These are phyloP conservation scores for Euphorbia celastroides DNA, from an alignment of 441 rosid genomes.

Conservation along the genomic window DNA sequence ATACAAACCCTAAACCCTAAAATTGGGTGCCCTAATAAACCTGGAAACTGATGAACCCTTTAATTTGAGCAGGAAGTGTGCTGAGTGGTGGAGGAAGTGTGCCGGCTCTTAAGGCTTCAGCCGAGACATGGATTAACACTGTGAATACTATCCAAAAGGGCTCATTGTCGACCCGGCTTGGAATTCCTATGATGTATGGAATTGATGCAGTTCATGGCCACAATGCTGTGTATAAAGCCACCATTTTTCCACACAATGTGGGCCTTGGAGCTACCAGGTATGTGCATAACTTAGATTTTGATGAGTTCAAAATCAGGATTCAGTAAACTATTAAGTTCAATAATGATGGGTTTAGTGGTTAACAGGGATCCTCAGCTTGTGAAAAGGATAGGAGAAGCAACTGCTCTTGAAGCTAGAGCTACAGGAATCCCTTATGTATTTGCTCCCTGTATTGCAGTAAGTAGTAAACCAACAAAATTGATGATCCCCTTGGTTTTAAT, in stretches of 20 bases:
- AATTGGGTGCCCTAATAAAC: too few species aligned
- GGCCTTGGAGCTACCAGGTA: slow-evolving; percentile 86
- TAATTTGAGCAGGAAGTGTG: slow-evolving; percentile 65
- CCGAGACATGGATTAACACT: slow-evolving; percentile 60
- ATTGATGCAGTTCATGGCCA: slow-evolving; percentile 89
- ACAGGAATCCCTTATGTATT: slow-evolving; percentile 37
- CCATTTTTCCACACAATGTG: slow-evolving; percentile 75
- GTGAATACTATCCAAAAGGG: slow-evolving; percentile 62
- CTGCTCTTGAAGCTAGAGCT: slow-evolving; percentile 68
- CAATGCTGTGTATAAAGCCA: slow-evolving; percentile 65
- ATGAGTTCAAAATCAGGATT: too few species aligned
- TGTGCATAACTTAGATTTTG: slow-evolving; percentile 14
- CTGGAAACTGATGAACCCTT: too few species aligned
- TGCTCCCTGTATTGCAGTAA: slow-evolving; percentile 46
- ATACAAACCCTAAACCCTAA: too few species aligned
- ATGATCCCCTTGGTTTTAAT: too few species aligned
- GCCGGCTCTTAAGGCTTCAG: slow-evolving; percentile 45
- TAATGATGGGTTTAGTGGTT: too few species aligned
- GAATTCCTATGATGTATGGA: slow-evolving; percentile 82
- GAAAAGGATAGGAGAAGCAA: slow-evolving; percentile 59
- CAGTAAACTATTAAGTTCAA: too few species aligned
- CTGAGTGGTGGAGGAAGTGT: slow-evolving; percentile 71
- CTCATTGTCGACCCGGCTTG: slow-evolving; percentile 63
- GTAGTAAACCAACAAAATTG: too few species aligned
- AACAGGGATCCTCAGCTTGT: slow-evolving; percentile 56